Evolutionary conservation across 2,329 filamentous ascomycete genomes (phyloP), one percentile per base, ranked within the genome.

Genomic region (Volutella citrinella): DNA sequence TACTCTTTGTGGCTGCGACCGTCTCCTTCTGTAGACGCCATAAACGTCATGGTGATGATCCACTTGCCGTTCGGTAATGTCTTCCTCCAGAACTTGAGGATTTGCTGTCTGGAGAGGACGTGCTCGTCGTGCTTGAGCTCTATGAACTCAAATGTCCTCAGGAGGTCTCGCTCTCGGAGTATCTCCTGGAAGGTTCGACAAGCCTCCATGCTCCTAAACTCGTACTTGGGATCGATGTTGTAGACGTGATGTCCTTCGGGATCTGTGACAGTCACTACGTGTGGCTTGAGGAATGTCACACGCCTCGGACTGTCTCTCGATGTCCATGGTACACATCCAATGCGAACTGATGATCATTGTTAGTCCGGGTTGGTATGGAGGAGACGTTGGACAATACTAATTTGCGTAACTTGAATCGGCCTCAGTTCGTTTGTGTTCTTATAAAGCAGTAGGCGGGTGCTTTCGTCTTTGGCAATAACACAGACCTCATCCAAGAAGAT

Each of bases 311-410:
- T 30, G 12, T 25, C 16, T 10, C 13, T 16, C n/a, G 20, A 12
- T 12, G 20, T 22, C 18, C 39, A 12, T 38, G 31, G 17, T 42
- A 38, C 7, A 29, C 30, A 5, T 33, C 31, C 15, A 38, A 33
- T 11, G 25, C 23, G 17, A 30, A 37, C 26, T 43, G 33, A 24
- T 43, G 39, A 19, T 38, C 33, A 1, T 33, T 27, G 3, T 42
- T 34, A 17, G 38, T 38, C 21, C 37, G 30, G 13, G 38, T 38
- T 42, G 16, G 35, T 31, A 6, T 42, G 40, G 24, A 43, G 24
- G 8, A 28, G n/a, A 10, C 8, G 9, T 22, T 22, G 20, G 20
- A 22, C 20, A 22, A 22, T 22, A 22, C 20, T 12, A 12, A 22
- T 22, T 9, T 22, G 20, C 9, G 20, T 22, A 12, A 22, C 20